These are phyloP conservation scores for Phytopythium delawarense DNA, from an alignment of 352 stramenopile genomes.

Conservation along the genomic window DNA sequence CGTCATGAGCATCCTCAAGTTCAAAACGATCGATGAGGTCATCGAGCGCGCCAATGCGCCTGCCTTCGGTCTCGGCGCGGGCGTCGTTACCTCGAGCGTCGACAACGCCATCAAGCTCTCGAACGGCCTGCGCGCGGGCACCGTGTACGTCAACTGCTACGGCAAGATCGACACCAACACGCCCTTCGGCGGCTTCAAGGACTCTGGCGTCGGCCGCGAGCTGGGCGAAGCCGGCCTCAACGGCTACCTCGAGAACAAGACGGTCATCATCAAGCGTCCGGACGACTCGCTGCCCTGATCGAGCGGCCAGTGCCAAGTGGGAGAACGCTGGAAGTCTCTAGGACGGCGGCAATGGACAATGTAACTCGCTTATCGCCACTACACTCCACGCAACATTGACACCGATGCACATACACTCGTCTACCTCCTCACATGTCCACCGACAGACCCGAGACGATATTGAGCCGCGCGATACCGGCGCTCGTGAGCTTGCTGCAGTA, in stretches of 20 bases:
- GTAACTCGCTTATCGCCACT: not conserved
- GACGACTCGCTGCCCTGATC: constrained; percentile 37
- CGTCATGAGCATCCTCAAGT: constrained; percentile 85
- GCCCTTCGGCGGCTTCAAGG: constrained; percentile 84
- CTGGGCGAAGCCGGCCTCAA: constrained; percentile 61
- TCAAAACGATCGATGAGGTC: constrained; percentile 84
- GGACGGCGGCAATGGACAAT: not conserved
- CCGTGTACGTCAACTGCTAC: constrained; percentile 94
- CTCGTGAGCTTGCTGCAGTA: constrained; percentile 76
- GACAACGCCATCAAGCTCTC: constrained; percentile 78
- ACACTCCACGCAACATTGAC: not conserved
- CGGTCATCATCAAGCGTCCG: constrained; percentile 54
- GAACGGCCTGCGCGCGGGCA: constrained; percentile 83
- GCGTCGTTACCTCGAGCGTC: constrained; percentile 87
- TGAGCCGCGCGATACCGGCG: constrained; percentile 43
- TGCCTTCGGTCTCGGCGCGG: constrained; percentile 79
- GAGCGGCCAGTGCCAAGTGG: too few relatives aligned
- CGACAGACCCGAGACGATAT: constrained; percentile 36
- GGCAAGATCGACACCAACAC: constrained; percentile 81
- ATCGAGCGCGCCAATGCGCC: constrained; percentile 82
- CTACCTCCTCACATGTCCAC: constrained; percentile 23
- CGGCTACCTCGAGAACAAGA: constrained; percentile 75
- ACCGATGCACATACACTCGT: not conserved
- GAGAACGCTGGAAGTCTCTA: not conserved
- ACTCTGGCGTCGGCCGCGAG: constrained; percentile 77